Evolutionary conservation across 805 yeast genomes (phyloP), one percentile per base, ranked within the genome.

Genomic region (Scheffersomyces amazonensis): DNA sequence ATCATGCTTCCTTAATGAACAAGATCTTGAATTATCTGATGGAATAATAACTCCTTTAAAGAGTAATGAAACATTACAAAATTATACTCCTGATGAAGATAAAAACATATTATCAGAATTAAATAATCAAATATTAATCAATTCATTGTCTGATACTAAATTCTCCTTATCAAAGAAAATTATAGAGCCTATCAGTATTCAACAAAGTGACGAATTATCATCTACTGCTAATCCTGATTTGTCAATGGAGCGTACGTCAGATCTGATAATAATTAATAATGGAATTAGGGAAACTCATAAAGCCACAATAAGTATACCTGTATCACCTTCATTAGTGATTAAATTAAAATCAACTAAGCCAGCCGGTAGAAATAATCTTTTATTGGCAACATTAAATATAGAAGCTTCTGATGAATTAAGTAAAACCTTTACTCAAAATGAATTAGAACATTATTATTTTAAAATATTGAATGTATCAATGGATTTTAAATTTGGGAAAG

Each of bases 381-480:
- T 77, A 1, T 51, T 77, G n/a, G 68, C 78, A 1, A 70, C 76
- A 1, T 52, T 77, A 32, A 75, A 70, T 37, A 53, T 77, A 9
- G 79, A 74, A 40, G 58, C 70, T 2, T 65, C 79, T 1, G 73
- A 70, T 2, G 69, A 56, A 23, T 53, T 75, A 12, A 53, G 49
- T 30, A 46, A 43, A 10, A 36, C 40, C 8, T 34, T 39, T 12
- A 22, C 33, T 9, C 10, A 32, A 34, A 43, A 45, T 16, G 25
- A 29, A 17, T 22, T 25, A 15, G 41, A 40, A 16, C 38, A 46
- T 10, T 51, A 50, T 41, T 54, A 50, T 40, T 54, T 58, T 38
- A 47, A 51, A 24, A 56, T 64, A 15, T 28, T 49, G 25, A 46
- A 52, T 29, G 35, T 62, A 15, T 35, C 42, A 1, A 47, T 61